phyloP scores from a whole-genome alignment of 2,329 filamentous ascomycete species.

The Penicillium concentricum region DNA sequence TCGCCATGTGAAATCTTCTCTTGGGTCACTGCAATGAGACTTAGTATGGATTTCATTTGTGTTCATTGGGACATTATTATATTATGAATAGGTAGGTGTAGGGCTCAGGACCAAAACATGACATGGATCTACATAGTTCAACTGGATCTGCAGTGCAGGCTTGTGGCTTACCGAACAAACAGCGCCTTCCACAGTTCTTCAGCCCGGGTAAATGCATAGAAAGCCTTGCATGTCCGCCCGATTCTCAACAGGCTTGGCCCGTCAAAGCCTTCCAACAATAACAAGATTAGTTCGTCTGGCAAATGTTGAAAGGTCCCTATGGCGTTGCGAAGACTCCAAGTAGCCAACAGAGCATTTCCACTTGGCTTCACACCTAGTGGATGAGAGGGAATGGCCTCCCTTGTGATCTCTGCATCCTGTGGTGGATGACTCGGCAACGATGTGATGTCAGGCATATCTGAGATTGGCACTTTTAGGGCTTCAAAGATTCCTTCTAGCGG shows the following conservation, averaged over 20 bases:
- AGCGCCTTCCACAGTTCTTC: conserved; percentile 89
- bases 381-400: conserved; percentile 67
- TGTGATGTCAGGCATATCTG: conserved; percentile 36
- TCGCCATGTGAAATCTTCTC: conserved; percentile 62
- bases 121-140: conserved; percentile 8
- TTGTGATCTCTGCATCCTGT: conserved; percentile 22
- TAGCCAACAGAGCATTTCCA: conserved; percentile 74
- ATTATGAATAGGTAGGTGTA: background rate
- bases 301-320: conserved; percentile 66
- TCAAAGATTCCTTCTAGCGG: conserved; percentile 18
- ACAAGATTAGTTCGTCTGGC: conserved; percentile 77
- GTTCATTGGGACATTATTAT: background rate
- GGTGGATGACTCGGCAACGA: conserved; percentile 24
- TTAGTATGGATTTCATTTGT: conserved; percentile 17
- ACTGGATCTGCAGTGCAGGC: conserved; percentile 3
- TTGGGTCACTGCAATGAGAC: conserved; percentile 26
- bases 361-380: conserved; percentile 81
- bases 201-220: conserved; percentile 79
- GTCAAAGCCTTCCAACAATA: conserved; percentile 74
- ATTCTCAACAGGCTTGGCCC: conserved; percentile 60
- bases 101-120: background rate
- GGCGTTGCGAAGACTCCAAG: conserved; percentile 63
- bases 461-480: conserved; percentile 20
- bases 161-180: conserved; percentile 72
- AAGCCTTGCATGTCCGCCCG: conserved; percentile 75